These are phyloP conservation scores for Triglochin maritima DNA, from an alignment of 106 monocot species.

Conservation along the genomic window DNA sequence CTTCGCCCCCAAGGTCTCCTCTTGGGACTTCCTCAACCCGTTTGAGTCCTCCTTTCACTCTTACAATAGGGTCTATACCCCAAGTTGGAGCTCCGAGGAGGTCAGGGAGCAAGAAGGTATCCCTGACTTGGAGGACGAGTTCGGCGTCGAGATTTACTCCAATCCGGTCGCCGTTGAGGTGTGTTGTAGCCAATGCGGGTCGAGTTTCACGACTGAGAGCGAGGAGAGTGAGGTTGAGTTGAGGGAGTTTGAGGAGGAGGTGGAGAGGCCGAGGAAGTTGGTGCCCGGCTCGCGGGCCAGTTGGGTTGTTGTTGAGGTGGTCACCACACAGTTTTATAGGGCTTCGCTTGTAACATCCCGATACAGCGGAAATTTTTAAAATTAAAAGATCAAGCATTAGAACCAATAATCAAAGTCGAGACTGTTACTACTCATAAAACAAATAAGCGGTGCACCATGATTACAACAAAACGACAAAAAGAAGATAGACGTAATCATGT, in stretches of 20 bases:
- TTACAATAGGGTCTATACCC: conserved; percentile 43
- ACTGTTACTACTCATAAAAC: no score
- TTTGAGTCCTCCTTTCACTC: conserved; percentile 42
- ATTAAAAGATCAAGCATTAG: no score
- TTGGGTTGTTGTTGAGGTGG: conserved; percentile 14
- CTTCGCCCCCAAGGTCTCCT: conserved; percentile 43
- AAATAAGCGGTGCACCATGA: no score
- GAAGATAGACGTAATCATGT: no score
- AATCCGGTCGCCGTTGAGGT: conserved; percentile 6
- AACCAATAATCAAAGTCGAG: no score
- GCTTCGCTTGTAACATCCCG: no score
- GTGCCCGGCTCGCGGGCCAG: conserved; percentile 4
- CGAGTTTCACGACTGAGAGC: conserved; percentile 2
- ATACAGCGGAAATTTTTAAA: no score
- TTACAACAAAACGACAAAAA: no score
- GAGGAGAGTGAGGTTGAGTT: conserved; percentile 2
- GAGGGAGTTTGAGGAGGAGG: not conserved
- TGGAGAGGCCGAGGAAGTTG: not conserved
- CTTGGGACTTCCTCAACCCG: conserved; percentile 88
- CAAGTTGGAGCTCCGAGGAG: conserved; percentile 71
- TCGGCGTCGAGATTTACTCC: no score
- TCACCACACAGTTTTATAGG: conserved; percentile 21
- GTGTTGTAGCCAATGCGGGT: not conserved
- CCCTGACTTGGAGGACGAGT: conserved; percentile 71
- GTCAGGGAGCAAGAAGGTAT: conserved; percentile 89